Base-by-base conservation (phyloP, 2,329 filamentous ascomycete genomes). In the Fusarium camptoceras region DNA sequence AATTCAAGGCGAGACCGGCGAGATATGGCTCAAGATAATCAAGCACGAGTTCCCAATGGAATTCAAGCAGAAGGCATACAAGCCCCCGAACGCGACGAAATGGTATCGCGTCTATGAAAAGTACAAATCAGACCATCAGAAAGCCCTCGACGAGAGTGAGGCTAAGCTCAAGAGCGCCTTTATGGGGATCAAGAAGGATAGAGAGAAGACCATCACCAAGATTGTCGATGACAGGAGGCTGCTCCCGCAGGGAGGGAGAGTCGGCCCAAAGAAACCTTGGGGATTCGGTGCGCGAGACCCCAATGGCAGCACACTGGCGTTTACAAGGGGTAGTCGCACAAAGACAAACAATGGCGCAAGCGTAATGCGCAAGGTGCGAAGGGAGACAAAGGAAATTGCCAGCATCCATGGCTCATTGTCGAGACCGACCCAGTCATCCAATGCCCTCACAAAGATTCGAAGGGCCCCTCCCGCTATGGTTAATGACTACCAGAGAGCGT, bases 21-120 rank as follows among this genome's bases (percentile, higher is more conserved):
- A 94, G 73, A 83, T 95, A 66, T 98, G 95, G 95, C 81, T 89
- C 43, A 86, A 88, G 28, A 87, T 98, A 75, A 96, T 98, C 78
- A 87, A 88, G 54, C 88, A 89, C 49, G 90, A 97, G 74, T 92
- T 97, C 66, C 89, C 89, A 3, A 82, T 88, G 59, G 91, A 89
- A 78, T 80, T 81, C 68, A 84, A 89, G 43, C 81, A 83, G 47
- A 89, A 91, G 76, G 87, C 88, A 27, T 87, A 90, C 71, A 83
- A 88, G 25, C 92, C 92, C 1, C 85, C 85, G 58, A 86, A 93
- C 67, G 88, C 91, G 0, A 83, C 83, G 37, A 89, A 89, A 64
- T 98, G 94, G 94, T 89, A 91, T 77, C 89, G 91, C 58, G 85
- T 97, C 16, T 98, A 97, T 81, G 83, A 86, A 69, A 88, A 89